Evolutionary conservation across 352 stramenopile species (phyloP).

Genomic region (Phytophthora brassicae): DNA sequence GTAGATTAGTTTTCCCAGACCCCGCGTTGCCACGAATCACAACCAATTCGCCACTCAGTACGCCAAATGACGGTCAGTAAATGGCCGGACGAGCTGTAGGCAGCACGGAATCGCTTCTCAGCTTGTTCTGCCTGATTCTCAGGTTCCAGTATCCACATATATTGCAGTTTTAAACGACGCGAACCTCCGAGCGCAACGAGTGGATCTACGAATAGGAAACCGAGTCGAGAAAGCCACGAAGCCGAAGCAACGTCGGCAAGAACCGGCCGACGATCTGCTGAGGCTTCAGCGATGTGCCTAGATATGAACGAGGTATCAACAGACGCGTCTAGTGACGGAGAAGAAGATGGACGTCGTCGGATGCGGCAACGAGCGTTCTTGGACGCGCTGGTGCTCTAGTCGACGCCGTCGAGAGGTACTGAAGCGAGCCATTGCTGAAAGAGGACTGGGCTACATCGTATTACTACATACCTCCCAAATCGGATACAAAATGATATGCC

Average conservation of each 20-base stretch:
- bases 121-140: slow-evolving; percentile 31
- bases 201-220: slow-evolving; percentile 39
- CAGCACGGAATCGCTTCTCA: slow-evolving; percentile 29
- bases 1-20: slow-evolving; percentile 43
- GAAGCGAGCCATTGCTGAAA: slow-evolving; percentile 8
- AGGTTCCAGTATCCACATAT: slow-evolving; percentile 35
- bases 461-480: too few relatives aligned
- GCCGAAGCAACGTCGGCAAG: slow-evolving; percentile 17
- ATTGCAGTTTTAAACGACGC: slow-evolving; percentile 24
- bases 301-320: neutral
- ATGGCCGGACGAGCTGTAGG: slow-evolving; percentile 23
- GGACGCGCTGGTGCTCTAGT: slow-evolving; percentile 2
- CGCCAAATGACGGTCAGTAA: slow-evolving; percentile 26
- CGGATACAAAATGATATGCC: too few relatives aligned
- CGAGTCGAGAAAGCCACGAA: slow-evolving; percentile 34
- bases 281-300: neutral
- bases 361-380: slow-evolving; percentile 8
- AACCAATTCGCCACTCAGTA: slow-evolving; percentile 40
- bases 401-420: slow-evolving; percentile 9
- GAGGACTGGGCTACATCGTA: too few relatives aligned
- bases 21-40: slow-evolving; percentile 44
- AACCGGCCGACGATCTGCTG: neutral
- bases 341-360: slow-evolving; percentile 8
- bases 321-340: neutral
- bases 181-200: slow-evolving; percentile 30